phyloP scores from a whole-genome alignment of 371 early-diverging fungal species.

The Apophysomyces elegans region DNA sequence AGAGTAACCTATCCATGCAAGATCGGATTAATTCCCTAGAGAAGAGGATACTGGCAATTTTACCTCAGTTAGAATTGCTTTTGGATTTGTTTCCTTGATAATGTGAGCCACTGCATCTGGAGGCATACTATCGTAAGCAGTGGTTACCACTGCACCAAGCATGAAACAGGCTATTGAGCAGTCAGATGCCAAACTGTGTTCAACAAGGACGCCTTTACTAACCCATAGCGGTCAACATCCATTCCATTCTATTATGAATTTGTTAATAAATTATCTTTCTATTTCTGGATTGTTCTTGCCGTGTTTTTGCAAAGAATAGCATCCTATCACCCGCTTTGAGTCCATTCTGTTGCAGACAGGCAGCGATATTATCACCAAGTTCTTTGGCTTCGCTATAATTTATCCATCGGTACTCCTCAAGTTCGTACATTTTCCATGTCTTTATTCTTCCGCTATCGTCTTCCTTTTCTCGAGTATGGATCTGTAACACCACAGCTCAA shows the following conservation, averaged over 20 bases:
- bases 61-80: constrained; percentile 78
- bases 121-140: constrained; percentile 92
- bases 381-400: constrained; percentile 46
- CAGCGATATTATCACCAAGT: constrained; percentile 42
- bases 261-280: background rate
- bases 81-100: constrained; percentile 72
- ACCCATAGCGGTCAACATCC: constrained; percentile 61
- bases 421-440: constrained; percentile 59
- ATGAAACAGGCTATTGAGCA: constrained; percentile 60
- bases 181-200: constrained; percentile 1
- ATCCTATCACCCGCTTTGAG: constrained; percentile 50
- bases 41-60: background rate
- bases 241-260: constrained; percentile 41
- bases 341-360: constrained; percentile 42
- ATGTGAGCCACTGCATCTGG: constrained; percentile 75
- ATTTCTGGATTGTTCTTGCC: constrained; percentile 32
- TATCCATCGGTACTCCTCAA: constrained; percentile 60
- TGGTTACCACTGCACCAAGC: constrained; percentile 76
- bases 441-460: constrained; percentile 43
- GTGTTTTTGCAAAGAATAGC: constrained; percentile 65
- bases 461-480: constrained; percentile 45
- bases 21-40: background rate
- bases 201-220: constrained; percentile 16
- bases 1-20: constrained; percentile 29
- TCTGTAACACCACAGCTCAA: constrained; percentile 21